A percentile compares a stretch with the other conserved stretches of the same genome.
Evolutionary conservation across 805 yeast species (phyloP).

Genomic region (Pichia manshurica): DNA sequence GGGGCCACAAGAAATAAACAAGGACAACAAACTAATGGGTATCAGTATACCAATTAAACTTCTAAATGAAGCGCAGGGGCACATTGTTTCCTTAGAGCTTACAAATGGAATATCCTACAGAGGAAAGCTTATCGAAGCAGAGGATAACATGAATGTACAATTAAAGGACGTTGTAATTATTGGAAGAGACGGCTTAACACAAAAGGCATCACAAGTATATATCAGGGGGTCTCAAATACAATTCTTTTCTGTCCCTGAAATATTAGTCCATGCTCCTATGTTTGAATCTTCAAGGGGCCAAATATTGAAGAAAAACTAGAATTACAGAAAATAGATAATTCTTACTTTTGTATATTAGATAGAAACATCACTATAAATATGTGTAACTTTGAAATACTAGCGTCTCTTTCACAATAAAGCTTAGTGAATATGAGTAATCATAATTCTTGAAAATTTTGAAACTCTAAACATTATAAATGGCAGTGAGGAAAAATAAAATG

Average conservation of each 20-base stretch:
- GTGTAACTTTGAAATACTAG: no score
- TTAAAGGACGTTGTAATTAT: conserved; percentile 77
- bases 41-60: conserved; percentile 81
- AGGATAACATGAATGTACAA: conserved; percentile 93
- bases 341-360: no score
- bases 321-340: no score
- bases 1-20: neutral
- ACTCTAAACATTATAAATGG: no score
- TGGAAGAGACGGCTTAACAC: conserved; percentile 64
- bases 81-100: conserved; percentile 74
- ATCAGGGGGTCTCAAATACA: conserved; percentile 88
- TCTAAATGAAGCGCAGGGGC: conserved; percentile 70
- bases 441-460: no score
- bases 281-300: conserved; percentile 41
- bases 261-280: conserved; percentile 84
- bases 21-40: conserved; percentile 37
- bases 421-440: no score
- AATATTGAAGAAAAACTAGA: no score
- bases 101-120: conserved; percentile 81
- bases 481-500: no score
- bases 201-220: conserved; percentile 77
- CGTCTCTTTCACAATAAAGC: no score
- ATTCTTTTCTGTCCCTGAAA: conserved; percentile 82
- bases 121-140: conserved; percentile 78
- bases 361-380: no score